These are phyloP conservation scores for Pseudotsuga menziesii DNA, from an alignment of 75 land plant species.

Conservation along the genomic window DNA sequence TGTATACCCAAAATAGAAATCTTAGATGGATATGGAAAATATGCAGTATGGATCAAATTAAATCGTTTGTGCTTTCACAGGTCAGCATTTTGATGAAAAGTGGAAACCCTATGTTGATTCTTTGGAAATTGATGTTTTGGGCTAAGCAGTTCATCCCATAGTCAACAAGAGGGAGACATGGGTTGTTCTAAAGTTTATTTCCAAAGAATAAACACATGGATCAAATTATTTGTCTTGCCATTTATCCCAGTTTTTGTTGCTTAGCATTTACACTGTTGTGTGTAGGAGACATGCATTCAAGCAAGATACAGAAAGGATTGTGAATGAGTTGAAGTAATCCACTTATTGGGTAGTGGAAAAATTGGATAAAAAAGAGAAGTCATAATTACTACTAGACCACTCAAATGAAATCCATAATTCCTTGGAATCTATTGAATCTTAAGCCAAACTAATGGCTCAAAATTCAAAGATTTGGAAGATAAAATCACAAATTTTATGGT, in stretches of 20 bases:
- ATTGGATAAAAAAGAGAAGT: slow-evolving; percentile 42
- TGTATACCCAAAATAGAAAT: not conserved
- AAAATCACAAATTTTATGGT: slow-evolving; percentile 24
- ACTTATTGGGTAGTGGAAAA: slow-evolving; percentile 56
- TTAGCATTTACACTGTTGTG: not conserved
- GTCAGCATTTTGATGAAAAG: no score
- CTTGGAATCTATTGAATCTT: slow-evolving; percentile 23
- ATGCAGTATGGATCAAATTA: slow-evolving; percentile 1
- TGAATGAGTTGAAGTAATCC: slow-evolving; percentile 61
- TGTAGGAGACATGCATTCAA: slow-evolving; percentile 66
- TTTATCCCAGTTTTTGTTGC: not conserved
- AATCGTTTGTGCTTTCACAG: no score
- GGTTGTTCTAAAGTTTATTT: no score
- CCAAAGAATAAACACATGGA: no score
- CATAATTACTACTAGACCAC: slow-evolving; percentile 31
- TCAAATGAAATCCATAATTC: slow-evolving; percentile 38
- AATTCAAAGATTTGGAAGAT: slow-evolving; percentile 19
- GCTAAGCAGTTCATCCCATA: no score
- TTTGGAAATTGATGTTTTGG: no score
- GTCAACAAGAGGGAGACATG: no score
- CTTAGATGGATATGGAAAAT: not conserved
- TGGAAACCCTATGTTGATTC: no score
- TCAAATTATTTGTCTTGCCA: slow-evolving; percentile 1
- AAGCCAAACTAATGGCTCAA: slow-evolving; percentile 25
- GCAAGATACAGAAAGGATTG: slow-evolving; percentile 62